Percentiles rank a stretch among this genome's conserved stretches.
These are phyloP conservation scores for Leccinum pachyderme DNA, from an alignment of 1,284 basidiomycete species.

Conservation along the genomic window DNA sequence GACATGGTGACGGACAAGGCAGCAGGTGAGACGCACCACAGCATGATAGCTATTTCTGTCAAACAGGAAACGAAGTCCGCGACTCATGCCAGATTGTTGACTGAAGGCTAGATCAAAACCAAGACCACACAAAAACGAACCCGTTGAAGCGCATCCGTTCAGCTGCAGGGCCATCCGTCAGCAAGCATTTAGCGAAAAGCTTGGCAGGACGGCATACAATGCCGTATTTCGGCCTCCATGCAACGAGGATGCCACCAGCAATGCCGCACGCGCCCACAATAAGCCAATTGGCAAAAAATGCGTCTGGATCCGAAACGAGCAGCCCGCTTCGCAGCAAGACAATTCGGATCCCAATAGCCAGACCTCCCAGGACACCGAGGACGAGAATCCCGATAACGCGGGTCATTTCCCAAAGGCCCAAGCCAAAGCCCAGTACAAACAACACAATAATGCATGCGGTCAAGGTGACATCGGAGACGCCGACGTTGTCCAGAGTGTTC, in stretches of 20 bases:
- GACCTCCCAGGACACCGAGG: conserved; percentile 50
- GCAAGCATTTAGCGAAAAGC: neutral
- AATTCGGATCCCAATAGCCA: conserved; percentile 57
- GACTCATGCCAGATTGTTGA: conserved; percentile 59
- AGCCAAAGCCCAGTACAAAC: conserved; percentile 48
- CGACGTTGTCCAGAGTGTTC: conserved; percentile 48
- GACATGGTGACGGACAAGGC: neutral
- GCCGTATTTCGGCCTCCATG: conserved; percentile 47
- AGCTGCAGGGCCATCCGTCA: conserved; percentile 33
- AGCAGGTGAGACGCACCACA: conserved; percentile 40
- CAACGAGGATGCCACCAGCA: conserved; percentile 40
- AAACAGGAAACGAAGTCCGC: conserved; percentile 59
- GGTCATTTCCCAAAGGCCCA: conserved; percentile 52
- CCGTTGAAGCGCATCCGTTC: conserved; percentile 51
- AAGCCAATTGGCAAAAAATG: conserved; percentile 53
- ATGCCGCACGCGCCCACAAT: conserved; percentile 45
- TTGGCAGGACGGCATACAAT: conserved; percentile 44
- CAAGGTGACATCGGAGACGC: conserved; percentile 51
- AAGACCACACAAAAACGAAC: conserved; percentile 56
- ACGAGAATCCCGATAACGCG: conserved; percentile 44
- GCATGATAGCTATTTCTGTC: conserved; percentile 59
- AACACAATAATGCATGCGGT: conserved; percentile 47
- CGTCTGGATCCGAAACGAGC: conserved; percentile 38
- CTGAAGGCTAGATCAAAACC: conserved; percentile 56
- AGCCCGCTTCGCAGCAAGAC: conserved; percentile 49